Evolutionary conservation across 305 asterid species (phyloP), one percentile per base, ranked within the genome.

Genomic region (Solanum aculeatissimum): DNA sequence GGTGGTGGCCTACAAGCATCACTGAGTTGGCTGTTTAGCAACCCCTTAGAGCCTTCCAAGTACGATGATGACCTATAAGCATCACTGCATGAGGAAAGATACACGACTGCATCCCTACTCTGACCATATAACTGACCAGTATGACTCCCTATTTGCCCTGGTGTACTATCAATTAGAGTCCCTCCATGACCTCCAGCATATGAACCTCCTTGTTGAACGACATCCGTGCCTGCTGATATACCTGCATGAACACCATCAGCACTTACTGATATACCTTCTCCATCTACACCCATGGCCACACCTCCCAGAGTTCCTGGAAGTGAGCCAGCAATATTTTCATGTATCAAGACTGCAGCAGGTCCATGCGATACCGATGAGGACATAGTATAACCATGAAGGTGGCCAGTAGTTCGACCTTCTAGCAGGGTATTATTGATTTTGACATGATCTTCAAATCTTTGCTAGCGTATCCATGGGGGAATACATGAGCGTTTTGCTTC

Each of bases 401-500:
- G 93, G 84, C 57, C 84, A 69, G 83, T 85, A 55, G 55, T 71
- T 79, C 87, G 80, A 19, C 40, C 62, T 54, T 86, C 87, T 81
- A 69, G 19, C 9, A 87, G 45, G 60, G 86, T 86, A 85, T 92
- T 89, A 57, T 88, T 85, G 89, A 40, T 80, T 71, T 90, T 86
- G 0, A 43, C 63, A 70, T 84, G 90, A 77, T 32, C 63, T 72
- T 68, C n/a, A 58, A 77, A 53, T 77, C 79, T 86, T 23, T 87
- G 95, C 83, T 81, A 88, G 27, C 63, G 85, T 51, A 82, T 82
- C 79, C 85, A 87, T 58, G 89, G 94, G 40, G 83, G 74, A 85
- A 86, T 82, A 21, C 93, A 91, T 11, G 85, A 40, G 2, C 89
- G 91, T 86, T 92, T 93, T 45, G 87, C 86, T 83, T 93, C 94